Evolutionary conservation across 2,329 filamentous ascomycete species (phyloP).

Genomic region (Hypoxylon sp.): DNA sequence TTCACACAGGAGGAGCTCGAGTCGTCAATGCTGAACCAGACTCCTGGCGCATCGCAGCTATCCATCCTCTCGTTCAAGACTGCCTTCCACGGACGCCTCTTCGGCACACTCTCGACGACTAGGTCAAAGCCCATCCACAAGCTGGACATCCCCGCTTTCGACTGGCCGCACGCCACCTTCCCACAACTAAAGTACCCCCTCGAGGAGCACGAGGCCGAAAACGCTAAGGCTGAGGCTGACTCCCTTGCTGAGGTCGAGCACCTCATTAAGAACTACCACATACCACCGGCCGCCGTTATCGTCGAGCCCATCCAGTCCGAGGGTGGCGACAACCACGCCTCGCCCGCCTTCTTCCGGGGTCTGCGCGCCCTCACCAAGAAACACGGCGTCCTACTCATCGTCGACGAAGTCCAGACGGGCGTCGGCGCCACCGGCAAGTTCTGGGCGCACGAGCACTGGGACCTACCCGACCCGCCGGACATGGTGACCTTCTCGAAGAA

Average conservation of each 20-base stretch:
- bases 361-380: constrained; percentile 84
- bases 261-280: constrained; percentile 83
- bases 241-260: constrained; percentile 87
- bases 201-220: constrained; percentile 83
- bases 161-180: constrained; percentile 94
- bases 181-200: constrained; percentile 89
- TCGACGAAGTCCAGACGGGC: constrained; percentile 95
- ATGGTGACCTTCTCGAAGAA: constrained; percentile 98
- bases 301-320: constrained; percentile 95
- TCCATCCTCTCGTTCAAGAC: constrained; percentile 92
- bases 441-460: constrained; percentile 98
- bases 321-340: constrained; percentile 95
- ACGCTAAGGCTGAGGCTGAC: constrained; percentile 83
- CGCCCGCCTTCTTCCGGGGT: constrained; percentile 86
- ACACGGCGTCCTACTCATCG: constrained; percentile 86
- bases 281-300: constrained; percentile 84
- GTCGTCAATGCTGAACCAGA: constrained; percentile 83
- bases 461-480: constrained; percentile 82
- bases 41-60: constrained; percentile 81
- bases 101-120: constrained; percentile 88
- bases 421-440: constrained; percentile 94
- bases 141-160: constrained; percentile 92
- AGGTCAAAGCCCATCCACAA: constrained; percentile 96
- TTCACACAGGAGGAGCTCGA: constrained; percentile 84
- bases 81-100: constrained; percentile 91